A percentile compares a stretch with the other conserved stretches of the same genome.
These are phyloP conservation scores for Kernera saxatilis DNA, from an alignment of 345 rosid species.

Conservation along the genomic window DNA sequence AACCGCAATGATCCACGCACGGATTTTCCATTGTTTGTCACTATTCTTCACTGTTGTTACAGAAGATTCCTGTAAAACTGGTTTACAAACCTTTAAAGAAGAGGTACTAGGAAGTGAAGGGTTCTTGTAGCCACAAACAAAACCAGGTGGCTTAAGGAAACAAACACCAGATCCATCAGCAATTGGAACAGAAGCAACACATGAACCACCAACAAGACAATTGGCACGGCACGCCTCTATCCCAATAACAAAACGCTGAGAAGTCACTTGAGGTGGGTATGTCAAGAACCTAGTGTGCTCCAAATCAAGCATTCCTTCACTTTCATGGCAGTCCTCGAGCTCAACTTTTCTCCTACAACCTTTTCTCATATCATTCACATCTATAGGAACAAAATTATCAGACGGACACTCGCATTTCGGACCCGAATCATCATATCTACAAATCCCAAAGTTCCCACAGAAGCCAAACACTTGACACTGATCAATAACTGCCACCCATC, in stretches of 20 bases:
- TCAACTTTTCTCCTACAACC: constrained; percentile 62
- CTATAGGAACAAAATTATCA: constrained; percentile 50
- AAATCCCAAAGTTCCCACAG: constrained; percentile 64
- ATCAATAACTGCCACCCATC: constrained; percentile 60
- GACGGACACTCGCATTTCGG: constrained; percentile 64
- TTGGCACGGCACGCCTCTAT: constrained; percentile 51
- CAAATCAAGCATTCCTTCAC: constrained; percentile 45
- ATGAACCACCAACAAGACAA: constrained; percentile 41
- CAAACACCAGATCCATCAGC: constrained; percentile 61
- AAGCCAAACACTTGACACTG: constrained; percentile 60
- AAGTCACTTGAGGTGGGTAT: constrained; percentile 35
- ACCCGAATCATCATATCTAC: constrained; percentile 39
- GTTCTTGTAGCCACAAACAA: constrained; percentile 48
- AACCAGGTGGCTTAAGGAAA: constrained; percentile 38
- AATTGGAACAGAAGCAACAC: constrained; percentile 51
- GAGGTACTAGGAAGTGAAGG: constrained; percentile 60
- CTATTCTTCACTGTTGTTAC: background rate
- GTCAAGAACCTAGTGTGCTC: constrained; percentile 50
- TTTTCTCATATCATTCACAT: constrained; percentile 40
- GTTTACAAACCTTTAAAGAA: constrained; percentile 57
- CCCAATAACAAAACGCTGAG: constrained; percentile 41
- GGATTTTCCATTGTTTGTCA: constrained; percentile 17
- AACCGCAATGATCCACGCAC: constrained; percentile 33
- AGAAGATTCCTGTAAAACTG: constrained; percentile 30
- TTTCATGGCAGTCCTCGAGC: constrained; percentile 46